A percentile compares a stretch with the other conserved stretches of the same genome.
These are phyloP conservation scores for Hymenoscyphus salicellus DNA, from an alignment of 2,329 filamentous ascomycete genomes.

Conservation along the genomic window DNA sequence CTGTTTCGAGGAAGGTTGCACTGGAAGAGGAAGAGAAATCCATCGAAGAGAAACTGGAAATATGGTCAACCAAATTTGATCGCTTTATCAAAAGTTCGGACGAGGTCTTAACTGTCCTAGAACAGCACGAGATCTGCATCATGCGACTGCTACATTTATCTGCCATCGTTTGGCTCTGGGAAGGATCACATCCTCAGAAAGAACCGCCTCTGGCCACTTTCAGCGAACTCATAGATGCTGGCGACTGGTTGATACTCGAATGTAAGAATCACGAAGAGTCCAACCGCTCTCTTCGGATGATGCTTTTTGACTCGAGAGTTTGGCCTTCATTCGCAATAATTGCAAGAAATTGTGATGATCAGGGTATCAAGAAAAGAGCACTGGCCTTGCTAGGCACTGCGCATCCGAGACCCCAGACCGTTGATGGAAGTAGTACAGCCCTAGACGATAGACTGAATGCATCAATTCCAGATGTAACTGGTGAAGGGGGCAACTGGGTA, in stretches of 20 bases:
- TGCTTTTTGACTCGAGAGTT: conserved; percentile 8
- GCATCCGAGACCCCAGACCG: not conserved
- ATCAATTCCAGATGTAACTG: not conserved
- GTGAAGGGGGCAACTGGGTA: not conserved
- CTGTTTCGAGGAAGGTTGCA: not conserved
- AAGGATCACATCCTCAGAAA: no score
- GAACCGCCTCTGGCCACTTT: no score
- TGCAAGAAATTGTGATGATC: conserved; percentile 1
- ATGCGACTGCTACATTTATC: conserved; percentile 9
- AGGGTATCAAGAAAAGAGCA: conserved; percentile 5
- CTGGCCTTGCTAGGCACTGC: not conserved
- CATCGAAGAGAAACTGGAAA: not conserved
- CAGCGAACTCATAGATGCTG: no score
- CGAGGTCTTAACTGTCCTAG: not conserved
- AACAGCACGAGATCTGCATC: conserved; percentile 4
- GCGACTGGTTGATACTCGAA: no score
- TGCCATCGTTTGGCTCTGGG: not conserved
- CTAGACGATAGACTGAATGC: not conserved
- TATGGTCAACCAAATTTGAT: conserved; percentile 8
- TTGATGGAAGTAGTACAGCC: not conserved
- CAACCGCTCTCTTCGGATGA: not conserved
- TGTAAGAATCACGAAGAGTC: no score
- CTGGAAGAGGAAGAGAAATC: not conserved
- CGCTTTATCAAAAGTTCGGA: not conserved
- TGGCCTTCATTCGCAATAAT: conserved; percentile 5